These are phyloP conservation scores for Russula lepida DNA, from an alignment of 768 basidiomycete species.

Conservation along the genomic window DNA sequence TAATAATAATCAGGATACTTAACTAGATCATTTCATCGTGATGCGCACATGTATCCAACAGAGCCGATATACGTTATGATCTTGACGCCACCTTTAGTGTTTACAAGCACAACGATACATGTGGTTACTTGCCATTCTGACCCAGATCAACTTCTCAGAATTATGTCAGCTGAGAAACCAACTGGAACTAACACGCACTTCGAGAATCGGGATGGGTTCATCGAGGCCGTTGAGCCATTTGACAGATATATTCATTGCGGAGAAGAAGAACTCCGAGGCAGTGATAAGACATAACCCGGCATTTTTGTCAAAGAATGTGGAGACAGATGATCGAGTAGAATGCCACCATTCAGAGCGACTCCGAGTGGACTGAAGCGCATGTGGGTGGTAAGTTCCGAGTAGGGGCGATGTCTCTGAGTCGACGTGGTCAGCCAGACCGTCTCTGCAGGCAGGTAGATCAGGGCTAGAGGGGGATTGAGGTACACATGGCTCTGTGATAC, in stretches of 20 bases:
- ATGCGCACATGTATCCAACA: conserved; percentile 38
- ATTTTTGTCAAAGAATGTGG: conserved; percentile 31
- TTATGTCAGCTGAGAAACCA: neutral
- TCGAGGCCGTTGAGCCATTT: conserved; percentile 53
- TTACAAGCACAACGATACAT: neutral
- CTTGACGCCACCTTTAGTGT: conserved; percentile 26
- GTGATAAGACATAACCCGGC: conserved; percentile 53
- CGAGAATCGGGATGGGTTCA: conserved; percentile 47
- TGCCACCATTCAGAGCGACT: neutral
- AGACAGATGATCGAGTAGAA: no score
- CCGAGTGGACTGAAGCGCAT: no score
- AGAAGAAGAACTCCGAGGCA: conserved; percentile 49
- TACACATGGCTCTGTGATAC: conserved; percentile 21
- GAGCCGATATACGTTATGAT: conserved; percentile 46
- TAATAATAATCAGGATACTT: conserved; percentile 23
- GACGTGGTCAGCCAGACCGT: neutral
- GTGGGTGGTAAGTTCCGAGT: neutral
- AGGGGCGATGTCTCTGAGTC: neutral
- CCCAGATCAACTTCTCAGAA: conserved; percentile 38
- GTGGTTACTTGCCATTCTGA: conserved; percentile 44
- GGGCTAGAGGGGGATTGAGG: neutral
- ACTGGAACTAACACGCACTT: conserved; percentile 32
- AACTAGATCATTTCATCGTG: neutral
- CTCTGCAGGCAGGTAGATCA: neutral
- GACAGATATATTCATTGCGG: conserved; percentile 53